A percentile compares a stretch with the other conserved stretches of the same genome.
Conservation (phyloP, 148 eudicot species). For the Suaeda aralocaspica region DNA sequence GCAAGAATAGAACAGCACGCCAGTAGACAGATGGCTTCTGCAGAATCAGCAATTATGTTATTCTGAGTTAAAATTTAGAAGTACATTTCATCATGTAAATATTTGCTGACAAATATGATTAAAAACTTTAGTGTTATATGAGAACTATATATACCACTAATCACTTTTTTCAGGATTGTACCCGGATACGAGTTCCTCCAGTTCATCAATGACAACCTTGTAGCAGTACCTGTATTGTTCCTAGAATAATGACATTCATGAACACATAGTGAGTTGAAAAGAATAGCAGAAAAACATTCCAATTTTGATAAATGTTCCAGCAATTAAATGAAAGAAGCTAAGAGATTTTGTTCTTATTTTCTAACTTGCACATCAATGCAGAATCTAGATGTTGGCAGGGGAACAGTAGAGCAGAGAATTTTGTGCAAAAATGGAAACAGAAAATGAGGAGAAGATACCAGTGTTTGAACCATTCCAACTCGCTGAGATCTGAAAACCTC, state of each 20-base stretch:
- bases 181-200: conserved; percentile 59
- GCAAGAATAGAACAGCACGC: conserved; percentile 1
- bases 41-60: neutral
- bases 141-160: conserved; percentile 25
- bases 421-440: neutral
- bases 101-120: no score
- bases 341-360: no score
- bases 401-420: neutral
- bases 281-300: neutral
- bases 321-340: neutral
- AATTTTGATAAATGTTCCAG: neutral
- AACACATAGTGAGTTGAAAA: neutral
- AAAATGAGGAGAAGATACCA: conserved; percentile 37
- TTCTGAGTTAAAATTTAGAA: neutral
- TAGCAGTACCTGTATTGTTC: conserved; percentile 82
- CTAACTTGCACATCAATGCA: no score
- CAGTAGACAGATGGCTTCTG: neutral
- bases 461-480: conserved; percentile 92
- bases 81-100: neutral
- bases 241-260: conserved; percentile 29
- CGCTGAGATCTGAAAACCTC: conserved; percentile 45
- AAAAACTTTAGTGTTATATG: no score
- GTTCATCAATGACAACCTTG: conserved; percentile 62
- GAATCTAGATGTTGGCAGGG: no score
- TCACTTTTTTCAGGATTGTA: conserved; percentile 23